Evolutionary conservation across 345 rosid genomes (phyloP).

Genomic region (Excoecaria agallocha): DNA sequence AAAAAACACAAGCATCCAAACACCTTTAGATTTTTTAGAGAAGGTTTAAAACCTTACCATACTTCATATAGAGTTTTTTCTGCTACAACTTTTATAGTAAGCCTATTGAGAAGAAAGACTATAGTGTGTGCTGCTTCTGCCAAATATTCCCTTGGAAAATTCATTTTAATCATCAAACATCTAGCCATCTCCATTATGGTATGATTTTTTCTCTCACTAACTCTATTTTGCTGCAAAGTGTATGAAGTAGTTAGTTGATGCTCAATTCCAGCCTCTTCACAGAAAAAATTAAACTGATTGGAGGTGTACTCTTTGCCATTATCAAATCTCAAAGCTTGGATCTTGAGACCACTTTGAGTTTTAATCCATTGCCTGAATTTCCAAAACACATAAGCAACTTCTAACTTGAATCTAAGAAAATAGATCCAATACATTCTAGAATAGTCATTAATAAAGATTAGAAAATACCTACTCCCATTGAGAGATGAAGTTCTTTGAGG

Average conservation of each 20-base stretch:
- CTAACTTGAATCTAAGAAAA: background rate
- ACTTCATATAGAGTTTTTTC: background rate
- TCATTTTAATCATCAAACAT: background rate
- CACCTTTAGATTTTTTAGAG: background rate
- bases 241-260: background rate
- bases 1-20: background rate
- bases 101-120: background rate
- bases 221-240: background rate
- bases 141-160: background rate
- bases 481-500: background rate
- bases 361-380: slow-evolving; percentile 5
- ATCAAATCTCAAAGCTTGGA: background rate
- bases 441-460: slow-evolving; percentile 1
- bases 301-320: slow-evolving; percentile 11
- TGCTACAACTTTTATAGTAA: background rate
- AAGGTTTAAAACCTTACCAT: background rate
- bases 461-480: background rate
- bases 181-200: background rate
- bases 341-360: slow-evolving; percentile 4
- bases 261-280: background rate
- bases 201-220: background rate
- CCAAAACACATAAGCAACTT: background rate
- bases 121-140: background rate
- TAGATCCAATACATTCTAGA: background rate
- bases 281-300: background rate